Evolutionary conservation across 371 early-diverging fungal species (phyloP).

Genomic region (Apophysomyces trapeziformis): DNA sequence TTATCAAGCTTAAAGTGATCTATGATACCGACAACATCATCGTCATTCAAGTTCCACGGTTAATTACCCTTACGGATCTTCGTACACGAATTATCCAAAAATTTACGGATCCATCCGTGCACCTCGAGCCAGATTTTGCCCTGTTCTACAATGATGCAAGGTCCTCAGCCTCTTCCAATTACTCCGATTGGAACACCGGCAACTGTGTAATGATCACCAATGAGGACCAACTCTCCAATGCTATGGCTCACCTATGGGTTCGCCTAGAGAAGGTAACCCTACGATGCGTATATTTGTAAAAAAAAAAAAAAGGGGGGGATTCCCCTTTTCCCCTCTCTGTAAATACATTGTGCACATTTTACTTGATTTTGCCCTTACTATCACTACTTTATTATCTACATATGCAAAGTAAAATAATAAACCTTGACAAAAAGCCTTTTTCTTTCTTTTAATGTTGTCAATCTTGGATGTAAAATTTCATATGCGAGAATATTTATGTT

Average conservation of each 20-base stretch:
- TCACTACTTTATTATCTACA: too few species aligned
- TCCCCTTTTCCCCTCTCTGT: neutral
- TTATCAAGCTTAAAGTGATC: conserved; percentile 32
- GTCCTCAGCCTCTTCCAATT: conserved; percentile 29
- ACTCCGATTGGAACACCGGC: conserved; percentile 16
- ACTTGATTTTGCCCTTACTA: neutral
- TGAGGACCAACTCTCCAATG: conserved; percentile 22
- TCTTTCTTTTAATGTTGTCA: too few species aligned
- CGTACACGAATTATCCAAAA: conserved; percentile 28
- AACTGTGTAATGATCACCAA: conserved; percentile 22
- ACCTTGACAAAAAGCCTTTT: too few species aligned
- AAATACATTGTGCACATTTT: conserved; percentile 4
- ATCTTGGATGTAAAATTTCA: too few species aligned
- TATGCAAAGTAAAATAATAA: too few species aligned
- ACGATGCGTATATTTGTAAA: conserved; percentile 22
- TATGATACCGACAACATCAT: conserved; percentile 37
- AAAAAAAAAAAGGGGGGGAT: too few species aligned
- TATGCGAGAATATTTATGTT: too few species aligned
- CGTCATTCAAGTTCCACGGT: conserved; percentile 34
- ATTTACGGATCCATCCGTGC: conserved; percentile 20
- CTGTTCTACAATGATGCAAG: conserved; percentile 29
- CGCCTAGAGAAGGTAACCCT: conserved; percentile 31
- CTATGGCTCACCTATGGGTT: conserved; percentile 28
- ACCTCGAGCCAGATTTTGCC: conserved; percentile 19
- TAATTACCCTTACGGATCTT: conserved; percentile 19